Conservation (phyloP, 2,329 filamentous ascomycete genomes). For the Ilyonectria sp. region DNA sequence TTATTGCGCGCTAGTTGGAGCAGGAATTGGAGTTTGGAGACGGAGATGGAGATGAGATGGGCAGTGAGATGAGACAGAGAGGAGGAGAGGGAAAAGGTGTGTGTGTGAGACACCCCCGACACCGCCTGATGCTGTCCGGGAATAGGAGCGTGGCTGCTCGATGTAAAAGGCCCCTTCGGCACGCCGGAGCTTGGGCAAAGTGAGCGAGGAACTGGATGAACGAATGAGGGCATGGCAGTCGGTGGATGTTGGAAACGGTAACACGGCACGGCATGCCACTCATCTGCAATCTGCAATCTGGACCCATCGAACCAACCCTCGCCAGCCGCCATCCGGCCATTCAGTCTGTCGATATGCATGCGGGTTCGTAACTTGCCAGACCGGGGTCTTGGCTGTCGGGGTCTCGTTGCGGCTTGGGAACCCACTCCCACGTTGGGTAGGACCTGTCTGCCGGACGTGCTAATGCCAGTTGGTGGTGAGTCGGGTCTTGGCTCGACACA, state of each 20-base stretch:
- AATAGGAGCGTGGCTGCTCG: slow-evolving; percentile 5
- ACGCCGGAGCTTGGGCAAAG: not conserved
- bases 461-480: not conserved
- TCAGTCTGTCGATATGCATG: not conserved
- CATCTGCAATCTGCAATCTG: slow-evolving; percentile 20
- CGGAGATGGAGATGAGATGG: not conserved
- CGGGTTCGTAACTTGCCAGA: not conserved
- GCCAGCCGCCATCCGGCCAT: not conserved
- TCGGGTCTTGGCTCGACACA: slow-evolving; percentile 1
- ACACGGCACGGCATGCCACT: slow-evolving; percentile 24
- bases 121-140: slow-evolving; percentile 1
- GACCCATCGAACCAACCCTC: not conserved
- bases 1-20: not conserved
- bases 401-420: not conserved
- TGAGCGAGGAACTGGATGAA: not conserved
- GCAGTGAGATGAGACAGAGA: not conserved
- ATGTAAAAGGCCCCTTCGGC: not conserved
- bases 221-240: not conserved
- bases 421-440: not conserved
- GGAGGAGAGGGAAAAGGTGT: not conserved
- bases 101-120: slow-evolving; percentile 12
- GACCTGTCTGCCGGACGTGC: not conserved
- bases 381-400: not conserved
- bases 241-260: slow-evolving; percentile 19
- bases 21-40: not conserved